Conservation (phyloP, 176 grass and related monocot species). For the Pharus latifolius region DNA sequence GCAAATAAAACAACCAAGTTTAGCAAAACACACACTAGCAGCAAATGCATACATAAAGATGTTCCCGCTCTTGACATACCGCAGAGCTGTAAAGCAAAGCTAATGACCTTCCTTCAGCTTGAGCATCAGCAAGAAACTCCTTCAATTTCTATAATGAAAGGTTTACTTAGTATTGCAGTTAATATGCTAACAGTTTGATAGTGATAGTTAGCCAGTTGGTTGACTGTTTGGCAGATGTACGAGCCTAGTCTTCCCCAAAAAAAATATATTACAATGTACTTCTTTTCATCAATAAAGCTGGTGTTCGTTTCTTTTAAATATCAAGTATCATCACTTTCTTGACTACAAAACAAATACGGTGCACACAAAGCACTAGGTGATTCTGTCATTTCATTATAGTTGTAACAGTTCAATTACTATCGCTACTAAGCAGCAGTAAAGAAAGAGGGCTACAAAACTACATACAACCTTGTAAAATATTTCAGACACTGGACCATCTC, state of each 20-base stretch:
- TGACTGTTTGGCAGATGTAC: too few species aligned
- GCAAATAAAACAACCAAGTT: constrained; percentile 14
- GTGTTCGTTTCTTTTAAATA: background rate
- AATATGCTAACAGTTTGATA: background rate
- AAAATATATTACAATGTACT: too few species aligned
- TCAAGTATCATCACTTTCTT: background rate
- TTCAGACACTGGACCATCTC: constrained; percentile 57
- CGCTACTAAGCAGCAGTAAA: background rate
- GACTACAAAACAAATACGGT: background rate
- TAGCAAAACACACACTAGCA: background rate
- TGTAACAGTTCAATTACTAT: background rate
- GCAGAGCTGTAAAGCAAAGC: constrained; percentile 66
- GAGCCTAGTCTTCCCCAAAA: too few species aligned
- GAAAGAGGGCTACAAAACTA: background rate
- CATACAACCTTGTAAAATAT: constrained; percentile 62
- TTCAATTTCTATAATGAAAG: constrained; percentile 65
- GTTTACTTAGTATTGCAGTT: background rate
- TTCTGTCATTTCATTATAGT: background rate
- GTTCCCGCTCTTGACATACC: constrained; percentile 38
- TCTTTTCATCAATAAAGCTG: background rate
- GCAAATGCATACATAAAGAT: background rate
- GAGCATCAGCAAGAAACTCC: constrained; percentile 68
- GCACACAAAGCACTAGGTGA: background rate
- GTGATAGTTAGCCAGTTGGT: background rate
- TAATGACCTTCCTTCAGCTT: constrained; percentile 87